A percentile compares a stretch with the other conserved stretches of the same genome.
Conservation (phyloP, 176 grass and related monocot genomes). For the Carex littledalei region DNA sequence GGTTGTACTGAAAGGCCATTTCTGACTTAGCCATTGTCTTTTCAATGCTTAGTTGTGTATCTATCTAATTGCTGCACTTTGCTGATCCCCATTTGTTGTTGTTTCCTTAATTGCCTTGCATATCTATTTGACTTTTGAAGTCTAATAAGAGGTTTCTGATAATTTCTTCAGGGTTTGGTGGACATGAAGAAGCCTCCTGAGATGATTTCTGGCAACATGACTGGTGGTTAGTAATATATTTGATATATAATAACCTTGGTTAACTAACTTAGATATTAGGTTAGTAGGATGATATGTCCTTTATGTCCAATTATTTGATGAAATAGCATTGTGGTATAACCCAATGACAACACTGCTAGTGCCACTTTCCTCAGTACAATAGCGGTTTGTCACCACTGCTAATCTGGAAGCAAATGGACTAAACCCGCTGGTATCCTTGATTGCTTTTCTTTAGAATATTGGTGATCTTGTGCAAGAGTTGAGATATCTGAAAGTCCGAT, state of each 20-base stretch:
- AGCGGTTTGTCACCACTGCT: not conserved
- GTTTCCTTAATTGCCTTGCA: not conserved
- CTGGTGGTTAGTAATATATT: slow-evolving; percentile 40
- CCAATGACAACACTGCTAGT: not conserved
- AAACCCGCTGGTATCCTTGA: not conserved
- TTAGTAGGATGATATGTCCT: not conserved
- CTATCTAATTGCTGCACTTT: not conserved
- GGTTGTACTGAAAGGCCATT: not conserved
- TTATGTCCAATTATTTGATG: slow-evolving; percentile 7
- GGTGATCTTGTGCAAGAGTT: not conserved
- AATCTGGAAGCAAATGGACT: not conserved
- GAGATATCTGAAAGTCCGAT: not conserved
- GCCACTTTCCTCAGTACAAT: not conserved
- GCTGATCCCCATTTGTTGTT: not conserved
- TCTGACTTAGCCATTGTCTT: not conserved
- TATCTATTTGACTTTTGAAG: not conserved
- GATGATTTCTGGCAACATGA: slow-evolving; percentile 88
- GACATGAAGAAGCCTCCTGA: slow-evolving; percentile 73
- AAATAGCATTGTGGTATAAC: slow-evolving; percentile 4
- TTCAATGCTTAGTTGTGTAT: not conserved
- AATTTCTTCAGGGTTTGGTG: slow-evolving; percentile 55
- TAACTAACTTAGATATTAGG: not conserved
- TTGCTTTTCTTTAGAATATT: not conserved
- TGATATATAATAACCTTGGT: not conserved
- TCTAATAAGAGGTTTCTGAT: slow-evolving; percentile 10